These are phyloP conservation scores for Coniella lustricola DNA, from an alignment of 2,329 filamentous ascomycete species.

Conservation along the genomic window DNA sequence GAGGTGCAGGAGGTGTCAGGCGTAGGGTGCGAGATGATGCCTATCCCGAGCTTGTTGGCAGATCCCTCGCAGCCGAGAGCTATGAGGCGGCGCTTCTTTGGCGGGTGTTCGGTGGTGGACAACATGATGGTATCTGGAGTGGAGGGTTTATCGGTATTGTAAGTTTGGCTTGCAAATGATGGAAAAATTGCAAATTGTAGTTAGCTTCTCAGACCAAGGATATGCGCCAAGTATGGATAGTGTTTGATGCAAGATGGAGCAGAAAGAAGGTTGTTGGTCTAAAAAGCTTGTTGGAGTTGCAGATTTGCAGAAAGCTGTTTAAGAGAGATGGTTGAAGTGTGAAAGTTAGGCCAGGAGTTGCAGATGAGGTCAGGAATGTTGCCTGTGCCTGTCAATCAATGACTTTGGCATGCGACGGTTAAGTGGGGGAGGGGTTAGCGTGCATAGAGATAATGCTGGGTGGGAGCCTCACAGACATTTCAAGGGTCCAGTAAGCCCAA, in stretches of 20 bases:
- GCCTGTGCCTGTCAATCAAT: background rate
- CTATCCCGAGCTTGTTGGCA: slow-evolving; percentile 95
- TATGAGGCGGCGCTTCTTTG: slow-evolving; percentile 37
- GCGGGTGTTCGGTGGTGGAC: background rate
- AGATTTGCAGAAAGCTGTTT: background rate
- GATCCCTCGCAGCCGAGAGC: slow-evolving; percentile 73
- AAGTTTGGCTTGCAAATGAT: too few relatives aligned
- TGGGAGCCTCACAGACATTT: too few relatives aligned
- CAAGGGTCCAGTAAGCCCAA: too few relatives aligned
- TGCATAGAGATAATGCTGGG: background rate
- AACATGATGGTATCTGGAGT: slow-evolving; percentile 3
- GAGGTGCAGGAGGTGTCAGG: slow-evolving; percentile 18
- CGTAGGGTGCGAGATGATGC: slow-evolving; percentile 72
- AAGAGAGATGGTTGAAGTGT: background rate
- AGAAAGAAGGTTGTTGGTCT: too few relatives aligned
- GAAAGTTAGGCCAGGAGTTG: background rate
- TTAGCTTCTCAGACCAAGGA: too few relatives aligned
- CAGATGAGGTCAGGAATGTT: background rate
- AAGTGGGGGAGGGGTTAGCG: slow-evolving; percentile 2
- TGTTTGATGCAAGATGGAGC: too few relatives aligned
- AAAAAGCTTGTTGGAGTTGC: too few relatives aligned
- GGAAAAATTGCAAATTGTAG: too few relatives aligned
- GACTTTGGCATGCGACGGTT: background rate
- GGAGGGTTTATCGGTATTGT: too few relatives aligned
- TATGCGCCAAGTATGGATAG: too few relatives aligned